Base-by-base conservation (phyloP, 1,284 basidiomycete species). In the Tilletia horrida region DNA sequence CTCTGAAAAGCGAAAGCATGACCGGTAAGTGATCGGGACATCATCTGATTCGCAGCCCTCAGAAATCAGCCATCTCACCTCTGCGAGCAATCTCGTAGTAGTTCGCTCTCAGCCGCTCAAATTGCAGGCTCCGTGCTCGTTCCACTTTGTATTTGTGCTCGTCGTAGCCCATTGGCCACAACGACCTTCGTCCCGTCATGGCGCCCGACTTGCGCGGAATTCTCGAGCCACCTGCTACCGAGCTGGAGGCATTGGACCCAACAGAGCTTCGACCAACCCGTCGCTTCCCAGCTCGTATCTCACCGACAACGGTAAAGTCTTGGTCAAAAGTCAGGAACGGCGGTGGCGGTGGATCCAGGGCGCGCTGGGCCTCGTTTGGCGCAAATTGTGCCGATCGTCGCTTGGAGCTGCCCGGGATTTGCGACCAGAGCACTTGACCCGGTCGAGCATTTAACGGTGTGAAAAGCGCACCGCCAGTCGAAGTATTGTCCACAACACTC, bases 151-250 rank as follows among this genome's bases (percentile, higher is more conserved):
- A 27, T 21, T 52, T 52, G 23, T 52, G 27, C 13, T 52, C 50
- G 27, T 52, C 50, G 27, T 52, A 21, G 1, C 50, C 50, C 50
- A 52, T 52, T 3, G 50, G 50, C 23, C 21, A 23, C 21, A 52
- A 25, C 18, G 50, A 21, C 23, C 50, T 21, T 27, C 50, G 16
- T 6, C 50, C 50, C 1, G 25, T 21, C 50, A 52, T 52, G 11
- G 50, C 50, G 27, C 50, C 50, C 2, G 50, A 52, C 23, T 52
- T 52, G 23, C 50, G 50, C 50, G n/a, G 35, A 11, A 40, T 27
- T 21, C n/a, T 27, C 6, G 21, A 25, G n/a, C 50, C 50, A 25
- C 21, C 21, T 27, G 21, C 16, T 23, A 21, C n/a, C 50, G 50
- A 8, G 50, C 14, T 27, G 50, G n/a, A 18, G 7, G 45, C 45